These are phyloP conservation scores for Lolium perenne DNA, from an alignment of 176 grass and related monocot genomes.

Conservation along the genomic window DNA sequence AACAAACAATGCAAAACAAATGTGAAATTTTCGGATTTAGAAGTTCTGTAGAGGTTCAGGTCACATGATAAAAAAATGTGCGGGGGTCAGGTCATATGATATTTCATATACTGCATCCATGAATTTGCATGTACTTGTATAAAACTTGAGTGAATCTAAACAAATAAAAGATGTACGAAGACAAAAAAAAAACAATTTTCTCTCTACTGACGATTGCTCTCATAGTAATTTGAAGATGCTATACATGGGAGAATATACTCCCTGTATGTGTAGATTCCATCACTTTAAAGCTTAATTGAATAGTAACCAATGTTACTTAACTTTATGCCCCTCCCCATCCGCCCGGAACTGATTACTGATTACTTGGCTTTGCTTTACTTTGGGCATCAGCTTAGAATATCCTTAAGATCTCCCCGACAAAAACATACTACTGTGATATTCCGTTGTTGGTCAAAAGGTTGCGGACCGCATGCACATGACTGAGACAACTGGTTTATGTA, in stretches of 20 bases:
- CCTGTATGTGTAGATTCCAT: too few species aligned
- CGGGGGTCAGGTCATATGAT: too few species aligned
- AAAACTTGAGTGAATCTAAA: too few species aligned
- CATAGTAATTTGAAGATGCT: not conserved
- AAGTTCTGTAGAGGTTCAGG: not conserved
- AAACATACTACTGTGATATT: constrained; percentile 13
- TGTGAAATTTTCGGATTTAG: not conserved
- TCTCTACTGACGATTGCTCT: not conserved
- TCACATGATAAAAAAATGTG: too few species aligned
- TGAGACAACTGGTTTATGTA: not conserved
- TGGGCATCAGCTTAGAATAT: constrained; percentile 47
- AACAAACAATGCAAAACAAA: not conserved
- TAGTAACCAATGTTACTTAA: not conserved
- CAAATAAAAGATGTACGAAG: not conserved
- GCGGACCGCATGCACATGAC: constrained; percentile 13
- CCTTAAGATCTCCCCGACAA: constrained; percentile 20
- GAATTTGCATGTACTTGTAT: too few species aligned
- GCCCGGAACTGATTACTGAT: constrained; percentile 16
- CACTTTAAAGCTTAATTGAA: not conserved
- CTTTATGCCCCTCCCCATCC: not conserved
- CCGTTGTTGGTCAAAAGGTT: constrained; percentile 21
- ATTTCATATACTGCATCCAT: not conserved
- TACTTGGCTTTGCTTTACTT: not conserved
- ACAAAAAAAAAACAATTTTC: not conserved
- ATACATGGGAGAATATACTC: not conserved